phyloP scores from a whole-genome alignment of 306 rosid genomes.

The Spatholobus suberectus region DNA sequence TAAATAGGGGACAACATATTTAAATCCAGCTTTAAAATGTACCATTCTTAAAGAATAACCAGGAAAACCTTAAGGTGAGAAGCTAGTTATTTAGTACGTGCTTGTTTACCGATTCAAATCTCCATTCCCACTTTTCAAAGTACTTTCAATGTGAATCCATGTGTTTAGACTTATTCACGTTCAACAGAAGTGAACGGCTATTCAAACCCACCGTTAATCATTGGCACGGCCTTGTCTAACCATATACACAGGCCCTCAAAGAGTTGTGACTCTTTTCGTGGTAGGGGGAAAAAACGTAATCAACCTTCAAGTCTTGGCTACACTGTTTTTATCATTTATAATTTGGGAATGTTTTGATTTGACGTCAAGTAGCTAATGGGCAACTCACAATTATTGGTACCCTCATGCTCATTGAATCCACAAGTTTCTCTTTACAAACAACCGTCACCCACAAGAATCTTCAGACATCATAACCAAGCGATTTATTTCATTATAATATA shows the following conservation, averaged over 20 bases:
- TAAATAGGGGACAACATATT: too few relatives aligned
- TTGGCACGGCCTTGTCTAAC: constrained; percentile 37
- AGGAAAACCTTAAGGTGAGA: too few relatives aligned
- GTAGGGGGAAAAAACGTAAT: not conserved
- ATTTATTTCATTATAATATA: not conserved
- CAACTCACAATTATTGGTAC: constrained; percentile 40
- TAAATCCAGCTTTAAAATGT: too few relatives aligned
- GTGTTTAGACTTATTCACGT: too few relatives aligned
- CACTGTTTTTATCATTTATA: constrained; percentile 16
- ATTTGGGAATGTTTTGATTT: constrained; percentile 52
- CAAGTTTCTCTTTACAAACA: constrained; percentile 13
- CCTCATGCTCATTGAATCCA: constrained; percentile 35
- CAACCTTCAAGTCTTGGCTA: not conserved
- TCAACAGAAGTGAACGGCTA: too few relatives aligned
- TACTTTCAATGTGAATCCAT: too few relatives aligned
- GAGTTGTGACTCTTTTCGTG: constrained; percentile 36
- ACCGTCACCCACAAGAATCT: constrained; percentile 34
- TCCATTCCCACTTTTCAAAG: too few relatives aligned
- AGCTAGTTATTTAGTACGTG: too few relatives aligned
- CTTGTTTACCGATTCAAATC: too few relatives aligned
- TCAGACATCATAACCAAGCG: constrained; percentile 17
- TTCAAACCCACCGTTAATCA: too few relatives aligned
- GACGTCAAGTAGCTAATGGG: constrained; percentile 37
- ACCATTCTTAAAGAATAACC: too few relatives aligned
- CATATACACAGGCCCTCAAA: not conserved